Base-by-base conservation (phyloP, 2,329 filamentous ascomycete genomes). In the Falciphora oryzae region DNA sequence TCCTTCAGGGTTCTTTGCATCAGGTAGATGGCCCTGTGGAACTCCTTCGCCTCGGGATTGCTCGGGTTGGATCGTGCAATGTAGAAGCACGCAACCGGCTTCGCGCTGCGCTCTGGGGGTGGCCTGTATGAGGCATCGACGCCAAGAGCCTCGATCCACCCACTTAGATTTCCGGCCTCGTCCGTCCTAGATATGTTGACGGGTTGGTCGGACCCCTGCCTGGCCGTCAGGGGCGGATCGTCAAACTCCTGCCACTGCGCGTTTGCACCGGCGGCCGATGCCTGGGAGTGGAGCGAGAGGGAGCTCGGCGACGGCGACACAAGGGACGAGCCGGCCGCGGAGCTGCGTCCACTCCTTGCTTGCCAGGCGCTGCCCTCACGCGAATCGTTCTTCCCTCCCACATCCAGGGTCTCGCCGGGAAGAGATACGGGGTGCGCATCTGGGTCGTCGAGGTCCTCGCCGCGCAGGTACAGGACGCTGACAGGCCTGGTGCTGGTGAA, bases 81-180 rank as follows among this genome's bases (percentile, higher is more conserved):
- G 73, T 96, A 98, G 75, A 98, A 93, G 78, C 93, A 97, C 62
- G 94, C 94, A 57, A 96, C 87, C 74, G 83, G 78, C 74, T 92
- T 96, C 27, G 87, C 80, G 11, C 83, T 79, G 65, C 84, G 85
- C 71, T 96, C 91, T 1, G 83, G 78, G 0, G 93, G 93, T 59
- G 95, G 89, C 65, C 89, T 86, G 73, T 98, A 99, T 2, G 84
- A 85, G 22, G 88, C 81, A 73, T 98, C 95, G n/a, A 98, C 92
- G 38, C 92, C 95, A 10, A 97, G 78, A 1, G 93, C 92, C 73
- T 97, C 93, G 67, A 98, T 95, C 88, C 90, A 97, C 7, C 91
- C 90, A 66, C 86, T 89, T 32, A 93, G 79, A 29, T 84, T 86
- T 13, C 89, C 89, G 50, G 85, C 79, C 28, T 86, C 84, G 63